A percentile compares a stretch with the other conserved stretches of the same genome.
phyloP scores from a whole-genome alignment of 1,284 basidiomycete genomes.

The Ganoderma meredithae region DNA sequence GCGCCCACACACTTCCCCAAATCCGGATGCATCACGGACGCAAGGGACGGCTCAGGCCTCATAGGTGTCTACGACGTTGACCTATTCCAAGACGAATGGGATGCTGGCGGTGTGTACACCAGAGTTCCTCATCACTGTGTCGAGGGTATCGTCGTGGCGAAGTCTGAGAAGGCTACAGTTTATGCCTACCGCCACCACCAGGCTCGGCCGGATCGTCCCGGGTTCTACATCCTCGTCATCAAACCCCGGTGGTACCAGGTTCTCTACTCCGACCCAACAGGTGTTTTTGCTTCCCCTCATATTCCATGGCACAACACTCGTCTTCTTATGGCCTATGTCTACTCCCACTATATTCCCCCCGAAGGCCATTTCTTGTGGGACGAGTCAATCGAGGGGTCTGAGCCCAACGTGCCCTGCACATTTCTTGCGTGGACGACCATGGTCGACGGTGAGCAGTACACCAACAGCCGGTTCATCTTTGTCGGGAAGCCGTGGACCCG shows the following conservation, averaged over 20 bases:
- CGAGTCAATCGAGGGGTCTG: background rate
- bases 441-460: background rate
- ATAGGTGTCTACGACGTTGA: slow-evolving; percentile 5
- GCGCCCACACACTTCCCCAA: slow-evolving; percentile 12
- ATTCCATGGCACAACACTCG: background rate
- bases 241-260: slow-evolving; percentile 20
- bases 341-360: slow-evolving; percentile 14
- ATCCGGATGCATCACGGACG: too few species aligned
- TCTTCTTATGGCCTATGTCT: slow-evolving; percentile 12
- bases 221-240: slow-evolving; percentile 15
- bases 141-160: slow-evolving; percentile 20
- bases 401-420: background rate
- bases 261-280: slow-evolving; percentile 14
- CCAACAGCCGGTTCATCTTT: background rate
- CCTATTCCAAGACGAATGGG: background rate
- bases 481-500: background rate
- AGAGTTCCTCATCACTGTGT: slow-evolving; percentile 18
- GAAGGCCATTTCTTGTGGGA: background rate
- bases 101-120: slow-evolving; percentile 3
- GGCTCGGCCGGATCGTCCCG: slow-evolving; percentile 22
- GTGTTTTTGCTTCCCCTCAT: slow-evolving; percentile 9
- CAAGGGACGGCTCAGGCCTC: slow-evolving; percentile 16
- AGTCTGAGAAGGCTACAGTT: background rate
- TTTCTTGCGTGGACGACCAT: background rate
- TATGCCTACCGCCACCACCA: slow-evolving; percentile 19